Conservation (phyloP, 495 filamentous ascomycete genomes). For the Aspergillus diversus region DNA sequence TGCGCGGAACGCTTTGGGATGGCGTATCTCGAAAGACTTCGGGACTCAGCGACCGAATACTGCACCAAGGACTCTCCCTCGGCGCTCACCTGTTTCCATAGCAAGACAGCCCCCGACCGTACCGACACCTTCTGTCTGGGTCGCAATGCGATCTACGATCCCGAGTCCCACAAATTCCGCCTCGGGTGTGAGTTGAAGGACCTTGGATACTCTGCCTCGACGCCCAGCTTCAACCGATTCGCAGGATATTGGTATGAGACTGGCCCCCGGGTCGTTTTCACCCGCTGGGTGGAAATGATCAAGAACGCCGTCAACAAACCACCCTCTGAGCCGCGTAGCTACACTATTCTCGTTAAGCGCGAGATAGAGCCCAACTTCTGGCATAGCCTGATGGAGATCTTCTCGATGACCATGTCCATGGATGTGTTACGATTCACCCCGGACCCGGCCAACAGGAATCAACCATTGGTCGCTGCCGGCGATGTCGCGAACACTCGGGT, state of each 20-base stretch:
- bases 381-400: slow-evolving; percentile 2
- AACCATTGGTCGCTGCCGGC: background rate
- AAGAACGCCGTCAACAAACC: background rate
- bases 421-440: background rate
- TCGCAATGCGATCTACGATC: background rate
- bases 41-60: background rate
- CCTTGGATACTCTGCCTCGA: background rate
- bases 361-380: background rate
- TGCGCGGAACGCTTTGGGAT: background rate
- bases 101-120: background rate
- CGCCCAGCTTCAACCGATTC: background rate
- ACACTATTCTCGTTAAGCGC: slow-evolving; percentile 2
- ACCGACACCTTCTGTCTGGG: background rate
- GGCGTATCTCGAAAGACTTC: background rate
- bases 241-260: background rate
- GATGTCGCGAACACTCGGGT: background rate
- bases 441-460: background rate
- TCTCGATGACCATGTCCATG: background rate
- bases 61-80: background rate
- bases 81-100: background rate
- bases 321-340: background rate
- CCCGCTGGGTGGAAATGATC: background rate
- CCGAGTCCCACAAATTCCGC: background rate
- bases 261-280: background rate
- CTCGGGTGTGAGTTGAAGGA: background rate